Evolutionary conservation across 768 basidiomycete genomes (phyloP).

Genomic region (Lactarius sp.): DNA sequence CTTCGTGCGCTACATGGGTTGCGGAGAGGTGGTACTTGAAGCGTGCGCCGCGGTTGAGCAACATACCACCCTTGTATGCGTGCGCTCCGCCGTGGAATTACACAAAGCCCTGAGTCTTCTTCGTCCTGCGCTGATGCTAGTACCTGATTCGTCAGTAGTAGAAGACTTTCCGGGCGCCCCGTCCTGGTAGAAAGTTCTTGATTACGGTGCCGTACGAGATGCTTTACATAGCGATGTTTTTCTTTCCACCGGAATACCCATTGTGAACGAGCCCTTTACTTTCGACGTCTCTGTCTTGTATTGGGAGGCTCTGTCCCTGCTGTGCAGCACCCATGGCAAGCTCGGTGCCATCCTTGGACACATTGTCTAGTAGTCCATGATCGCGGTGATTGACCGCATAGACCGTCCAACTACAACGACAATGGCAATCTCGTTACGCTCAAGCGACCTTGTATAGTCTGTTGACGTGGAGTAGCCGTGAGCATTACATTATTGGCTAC

Average conservation of each 20-base stretch:
- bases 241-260: background rate
- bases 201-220: background rate
- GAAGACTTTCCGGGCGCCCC: background rate
- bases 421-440: background rate
- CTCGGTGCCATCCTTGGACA: background rate
- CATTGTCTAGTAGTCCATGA: background rate
- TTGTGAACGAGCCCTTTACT: background rate
- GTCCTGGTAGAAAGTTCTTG: background rate
- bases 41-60: background rate
- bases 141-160: background rate
- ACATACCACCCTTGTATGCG: background rate
- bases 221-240: background rate
- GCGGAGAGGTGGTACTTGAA: background rate
- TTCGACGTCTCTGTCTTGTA: background rate
- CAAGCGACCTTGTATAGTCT: background rate
- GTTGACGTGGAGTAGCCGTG: background rate
- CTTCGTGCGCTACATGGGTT: no score
- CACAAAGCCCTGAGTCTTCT: background rate
- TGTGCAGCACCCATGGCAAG: background rate
- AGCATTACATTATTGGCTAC: background rate
- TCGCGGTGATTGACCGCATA: background rate
- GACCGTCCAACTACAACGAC: background rate
- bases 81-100: background rate
- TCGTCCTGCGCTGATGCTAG: background rate
- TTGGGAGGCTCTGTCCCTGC: no score